Evolutionary conservation across 2,329 filamentous ascomycete genomes (phyloP), one percentile per base, ranked within the genome.

Genomic region (Verticillium dahliae): DNA sequence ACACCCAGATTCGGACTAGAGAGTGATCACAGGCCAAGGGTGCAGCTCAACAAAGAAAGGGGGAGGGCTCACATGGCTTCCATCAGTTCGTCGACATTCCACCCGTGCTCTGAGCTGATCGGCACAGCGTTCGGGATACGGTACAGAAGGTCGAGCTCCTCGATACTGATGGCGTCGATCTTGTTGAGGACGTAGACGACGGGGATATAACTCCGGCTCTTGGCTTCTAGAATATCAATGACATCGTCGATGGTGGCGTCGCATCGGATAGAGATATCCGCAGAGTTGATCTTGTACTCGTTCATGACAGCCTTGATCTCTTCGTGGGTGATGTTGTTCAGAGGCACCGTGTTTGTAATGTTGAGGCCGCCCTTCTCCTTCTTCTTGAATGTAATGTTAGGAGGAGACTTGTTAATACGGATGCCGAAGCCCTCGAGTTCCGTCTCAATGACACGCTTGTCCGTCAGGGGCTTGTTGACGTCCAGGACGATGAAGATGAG

Each of bases 101-200:
- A 99, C 61, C 95, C 95, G 73, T 94, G 90, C 78, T 99, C 95
- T 37, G 94, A 95, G 74, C 93, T 97, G 78, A 99, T 98, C 34
- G 95, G 95, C 63, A 95, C 95, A 14, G 95, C 92, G 73, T 98
- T 96, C 57, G 95, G 95, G 67, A 99, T 99, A 52, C 94, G 89
- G 78, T 99, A 98, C 34, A 99, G 83, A 64, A 99, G 80, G 76
- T 99, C 95, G 64, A 99, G 83, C 77, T 99, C 95, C 77, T 99
- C 94, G 69, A 99, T 98, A 59, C 91, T 94, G 74, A 99, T 98
- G 61, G 93, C 87, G 77, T 99, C 95, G 69, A 99, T 99, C 82
- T 99, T 99, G 85, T 99, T 99, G 70, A 99, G 84, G 52, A 96
- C 95, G 78, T 99, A 99, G 60, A 99, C 91, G 66, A 98, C 95